A percentile compares a stretch with the other conserved stretches of the same genome.
These are phyloP conservation scores for Pilatotrama ljubarskyi DNA, from an alignment of 768 basidiomycete species.

Conservation along the genomic window DNA sequence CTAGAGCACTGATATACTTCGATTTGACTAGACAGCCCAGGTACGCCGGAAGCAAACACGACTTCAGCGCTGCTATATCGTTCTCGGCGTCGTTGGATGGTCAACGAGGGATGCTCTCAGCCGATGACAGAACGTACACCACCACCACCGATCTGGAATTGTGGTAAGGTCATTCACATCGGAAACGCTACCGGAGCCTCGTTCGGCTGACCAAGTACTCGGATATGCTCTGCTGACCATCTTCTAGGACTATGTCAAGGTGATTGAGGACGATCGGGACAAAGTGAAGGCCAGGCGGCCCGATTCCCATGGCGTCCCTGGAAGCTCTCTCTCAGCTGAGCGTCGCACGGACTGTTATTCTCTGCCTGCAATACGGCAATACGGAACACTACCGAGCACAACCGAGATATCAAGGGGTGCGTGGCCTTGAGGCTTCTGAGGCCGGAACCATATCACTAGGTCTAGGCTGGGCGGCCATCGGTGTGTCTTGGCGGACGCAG, in stretches of 20 bases:
- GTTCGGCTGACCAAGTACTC: background rate
- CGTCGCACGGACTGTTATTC: background rate
- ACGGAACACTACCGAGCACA: background rate
- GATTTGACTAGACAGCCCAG: slow-evolving; percentile 7
- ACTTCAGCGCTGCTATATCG: background rate
- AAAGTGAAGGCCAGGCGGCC: background rate
- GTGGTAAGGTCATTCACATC: background rate
- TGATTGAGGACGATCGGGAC: background rate
- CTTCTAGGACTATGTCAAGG: background rate
- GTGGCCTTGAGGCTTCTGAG: background rate
- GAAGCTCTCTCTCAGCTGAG: background rate
- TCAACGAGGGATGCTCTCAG: too few species aligned
- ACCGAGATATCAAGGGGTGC: background rate
- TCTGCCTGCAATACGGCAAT: background rate
- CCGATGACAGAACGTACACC: background rate
- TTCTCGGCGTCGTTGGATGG: too few species aligned
- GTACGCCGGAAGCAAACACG: background rate
- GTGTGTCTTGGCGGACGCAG: background rate
- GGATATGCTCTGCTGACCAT: slow-evolving; percentile 5
- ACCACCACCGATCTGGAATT: background rate
- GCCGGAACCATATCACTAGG: background rate
- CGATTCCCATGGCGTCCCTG: background rate
- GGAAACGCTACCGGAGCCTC: background rate
- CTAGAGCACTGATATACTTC: slow-evolving; percentile 12
- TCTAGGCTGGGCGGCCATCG: background rate